These are phyloP conservation scores for Penicillium angulare DNA, from an alignment of 495 filamentous ascomycete species.

Conservation along the genomic window DNA sequence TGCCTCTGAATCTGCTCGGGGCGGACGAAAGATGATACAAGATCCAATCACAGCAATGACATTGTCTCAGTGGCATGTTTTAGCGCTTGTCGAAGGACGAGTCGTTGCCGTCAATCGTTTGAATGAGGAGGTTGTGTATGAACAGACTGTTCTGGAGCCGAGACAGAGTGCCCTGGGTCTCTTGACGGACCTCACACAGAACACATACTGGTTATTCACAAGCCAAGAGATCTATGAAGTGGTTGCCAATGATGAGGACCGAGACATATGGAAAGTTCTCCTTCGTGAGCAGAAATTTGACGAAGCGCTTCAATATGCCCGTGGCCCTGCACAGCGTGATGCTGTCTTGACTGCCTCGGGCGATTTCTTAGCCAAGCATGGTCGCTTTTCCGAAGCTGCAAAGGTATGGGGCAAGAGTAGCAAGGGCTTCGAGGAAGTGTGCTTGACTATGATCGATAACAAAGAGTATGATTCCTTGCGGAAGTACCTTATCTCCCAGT, in stretches of 20 bases:
- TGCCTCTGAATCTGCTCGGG: constrained; percentile 58
- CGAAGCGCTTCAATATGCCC: constrained; percentile 78
- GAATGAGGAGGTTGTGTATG: constrained; percentile 78
- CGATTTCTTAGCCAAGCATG: constrained; percentile 78
- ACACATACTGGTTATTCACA: constrained; percentile 96
- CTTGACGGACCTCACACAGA: constrained; percentile 84
- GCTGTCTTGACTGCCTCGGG: constrained; percentile 86
- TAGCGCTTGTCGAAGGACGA: constrained; percentile 78
- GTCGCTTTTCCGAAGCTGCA: constrained; percentile 80
- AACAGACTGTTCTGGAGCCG: constrained; percentile 80
- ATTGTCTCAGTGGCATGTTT: constrained; percentile 87
- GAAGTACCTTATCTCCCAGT: constrained; percentile 83
- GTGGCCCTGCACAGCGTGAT: constrained; percentile 71
- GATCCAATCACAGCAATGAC: constrained; percentile 77
- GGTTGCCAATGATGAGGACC: constrained; percentile 81
- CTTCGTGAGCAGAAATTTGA: constrained; percentile 82
- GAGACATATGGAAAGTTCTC: constrained; percentile 94
- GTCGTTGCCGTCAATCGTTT: constrained; percentile 83
- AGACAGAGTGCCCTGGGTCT: constrained; percentile 77
- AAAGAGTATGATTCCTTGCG: constrained; percentile 88
- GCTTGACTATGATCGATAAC: constrained; percentile 83
- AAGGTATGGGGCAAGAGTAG: constrained; percentile 90
- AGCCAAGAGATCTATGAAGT: constrained; percentile 88
- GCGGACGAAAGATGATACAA: constrained; percentile 60
- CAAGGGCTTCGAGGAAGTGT: constrained; percentile 95